Percentiles rank a stretch among this genome's conserved stretches.
These are phyloP conservation scores for Gaultheria prostrata DNA, from an alignment of 148 eudicot species.

Conservation along the genomic window DNA sequence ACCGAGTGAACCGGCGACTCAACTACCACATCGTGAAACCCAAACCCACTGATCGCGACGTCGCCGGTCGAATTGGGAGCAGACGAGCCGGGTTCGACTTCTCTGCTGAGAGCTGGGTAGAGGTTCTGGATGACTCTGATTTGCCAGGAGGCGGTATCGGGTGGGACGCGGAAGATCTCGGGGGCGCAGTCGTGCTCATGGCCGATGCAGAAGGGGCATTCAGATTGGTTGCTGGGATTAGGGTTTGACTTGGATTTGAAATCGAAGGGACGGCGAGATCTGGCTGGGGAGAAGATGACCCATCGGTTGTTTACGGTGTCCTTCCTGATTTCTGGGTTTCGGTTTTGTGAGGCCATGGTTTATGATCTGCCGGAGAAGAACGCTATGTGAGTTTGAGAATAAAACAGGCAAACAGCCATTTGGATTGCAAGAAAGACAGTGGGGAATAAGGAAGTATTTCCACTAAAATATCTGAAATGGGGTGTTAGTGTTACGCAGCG, in stretches of 20 bases:
- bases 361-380: neutral
- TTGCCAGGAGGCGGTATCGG: slow-evolving; percentile 53
- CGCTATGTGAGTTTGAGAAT: too few relatives aligned
- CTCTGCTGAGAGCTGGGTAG: slow-evolving; percentile 80
- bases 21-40: slow-evolving; percentile 91
- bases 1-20: slow-evolving; percentile 75
- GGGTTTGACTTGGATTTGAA: slow-evolving; percentile 74
- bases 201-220: slow-evolving; percentile 87
- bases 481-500: too few relatives aligned
- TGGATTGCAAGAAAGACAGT: too few relatives aligned
- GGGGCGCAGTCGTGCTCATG: slow-evolving; percentile 91
- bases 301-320: slow-evolving; percentile 71
- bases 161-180: slow-evolving; percentile 74
- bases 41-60: slow-evolving; percentile 53
- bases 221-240: slow-evolving; percentile 29
- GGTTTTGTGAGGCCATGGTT: neutral
- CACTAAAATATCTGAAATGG: too few relatives aligned
- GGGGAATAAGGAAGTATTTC: too few relatives aligned
- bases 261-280: slow-evolving; percentile 87
- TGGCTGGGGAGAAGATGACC: slow-evolving; percentile 80
- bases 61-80: slow-evolving; percentile 11
- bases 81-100: slow-evolving; percentile 20
- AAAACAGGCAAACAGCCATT: too few relatives aligned
- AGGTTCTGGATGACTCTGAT: slow-evolving; percentile 82
- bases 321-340: slow-evolving; percentile 40